Percentiles rank a stretch among this genome's conserved stretches.
phyloP scores from a whole-genome alignment of 768 basidiomycete species.

The Psilocybe cyanescens region DNA sequence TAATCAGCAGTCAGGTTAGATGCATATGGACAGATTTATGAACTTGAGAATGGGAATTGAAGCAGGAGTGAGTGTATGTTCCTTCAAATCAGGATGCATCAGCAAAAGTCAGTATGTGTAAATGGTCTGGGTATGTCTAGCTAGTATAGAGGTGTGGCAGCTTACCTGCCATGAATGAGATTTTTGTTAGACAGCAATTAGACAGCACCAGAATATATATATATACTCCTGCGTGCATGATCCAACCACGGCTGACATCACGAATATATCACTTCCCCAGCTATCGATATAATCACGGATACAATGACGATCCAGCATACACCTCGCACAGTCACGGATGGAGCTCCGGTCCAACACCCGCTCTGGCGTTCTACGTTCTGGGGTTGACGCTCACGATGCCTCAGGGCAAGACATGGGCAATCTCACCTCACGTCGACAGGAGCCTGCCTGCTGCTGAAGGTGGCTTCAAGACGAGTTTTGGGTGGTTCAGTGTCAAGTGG shows the following conservation, averaged over 20 bases:
- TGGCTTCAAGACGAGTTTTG: conserved; percentile 55
- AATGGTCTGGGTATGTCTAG: too few relatives aligned
- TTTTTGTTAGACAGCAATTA: too few relatives aligned
- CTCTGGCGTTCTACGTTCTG: conserved; percentile 58
- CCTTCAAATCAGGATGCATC: too few relatives aligned
- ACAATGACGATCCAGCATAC: conserved; percentile 60
- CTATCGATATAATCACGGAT: conserved; percentile 56
- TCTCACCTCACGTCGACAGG: conserved; percentile 48
- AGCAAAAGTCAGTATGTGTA: too few relatives aligned
- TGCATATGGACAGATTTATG: too few relatives aligned
- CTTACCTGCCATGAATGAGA: too few relatives aligned
- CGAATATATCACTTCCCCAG: conserved; percentile 24
- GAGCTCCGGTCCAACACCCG: conserved; percentile 61
- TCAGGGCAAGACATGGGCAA: conserved; percentile 49
- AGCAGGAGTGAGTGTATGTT: too few relatives aligned
- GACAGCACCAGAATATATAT: too few relatives aligned
- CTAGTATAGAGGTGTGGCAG: too few relatives aligned
- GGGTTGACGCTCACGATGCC: conserved; percentile 54
- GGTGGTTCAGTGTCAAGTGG: conserved; percentile 56
- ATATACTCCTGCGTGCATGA: not conserved
- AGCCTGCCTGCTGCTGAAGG: conserved; percentile 47
- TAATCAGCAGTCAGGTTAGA: too few relatives aligned
- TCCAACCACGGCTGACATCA: not conserved
- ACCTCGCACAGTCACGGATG: conserved; percentile 66
- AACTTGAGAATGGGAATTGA: too few relatives aligned